These are phyloP conservation scores for Rhizopus stolonifer DNA, from an alignment of 371 early-diverging fungal species.

Conservation along the genomic window DNA sequence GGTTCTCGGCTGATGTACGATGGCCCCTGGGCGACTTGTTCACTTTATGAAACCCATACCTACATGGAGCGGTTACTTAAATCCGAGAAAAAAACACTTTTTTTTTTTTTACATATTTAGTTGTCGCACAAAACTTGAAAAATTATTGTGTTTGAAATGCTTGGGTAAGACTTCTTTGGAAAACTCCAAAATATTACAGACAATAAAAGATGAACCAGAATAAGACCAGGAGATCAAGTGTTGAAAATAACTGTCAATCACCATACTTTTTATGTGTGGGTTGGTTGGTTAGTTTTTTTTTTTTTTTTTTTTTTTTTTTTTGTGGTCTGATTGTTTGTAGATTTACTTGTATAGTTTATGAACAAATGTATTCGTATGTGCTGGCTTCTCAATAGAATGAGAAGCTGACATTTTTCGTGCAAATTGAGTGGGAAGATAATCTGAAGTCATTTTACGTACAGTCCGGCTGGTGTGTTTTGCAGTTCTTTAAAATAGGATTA, in stretches of 20 bases:
- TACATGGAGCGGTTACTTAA: conserved; percentile 14
- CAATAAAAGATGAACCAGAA: conserved; percentile 86
- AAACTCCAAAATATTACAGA: conserved; percentile 89
- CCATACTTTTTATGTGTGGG: conserved; percentile 58
- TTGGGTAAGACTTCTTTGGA: conserved; percentile 77
- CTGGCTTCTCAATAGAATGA: conserved; percentile 16
- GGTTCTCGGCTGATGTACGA: conserved; percentile 80
- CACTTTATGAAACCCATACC: conserved; percentile 89
- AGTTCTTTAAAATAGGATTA: too few relatives aligned
- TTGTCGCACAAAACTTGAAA: conserved; percentile 85
- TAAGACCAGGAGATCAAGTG: conserved; percentile 83
- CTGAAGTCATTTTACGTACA: too few relatives aligned
- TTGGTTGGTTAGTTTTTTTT: too few relatives aligned
- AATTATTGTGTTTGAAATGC: conserved; percentile 85
- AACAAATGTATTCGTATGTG: conserved; percentile 32
- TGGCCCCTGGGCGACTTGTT: conserved; percentile 85
- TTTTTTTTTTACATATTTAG: conserved; percentile 75
- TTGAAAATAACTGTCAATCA: conserved; percentile 73
- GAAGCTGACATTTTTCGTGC: too few relatives aligned
- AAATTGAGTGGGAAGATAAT: too few relatives aligned
- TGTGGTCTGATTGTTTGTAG: too few relatives aligned
- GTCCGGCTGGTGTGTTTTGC: too few relatives aligned
- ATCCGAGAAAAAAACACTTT: not conserved
- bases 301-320: too few relatives aligned
- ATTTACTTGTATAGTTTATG: conserved; percentile 50